A percentile compares a stretch with the other conserved stretches of the same genome.
These are phyloP conservation scores for Cystofilobasidium capitatum DNA, from an alignment of 768 basidiomycete genomes.

Conservation along the genomic window DNA sequence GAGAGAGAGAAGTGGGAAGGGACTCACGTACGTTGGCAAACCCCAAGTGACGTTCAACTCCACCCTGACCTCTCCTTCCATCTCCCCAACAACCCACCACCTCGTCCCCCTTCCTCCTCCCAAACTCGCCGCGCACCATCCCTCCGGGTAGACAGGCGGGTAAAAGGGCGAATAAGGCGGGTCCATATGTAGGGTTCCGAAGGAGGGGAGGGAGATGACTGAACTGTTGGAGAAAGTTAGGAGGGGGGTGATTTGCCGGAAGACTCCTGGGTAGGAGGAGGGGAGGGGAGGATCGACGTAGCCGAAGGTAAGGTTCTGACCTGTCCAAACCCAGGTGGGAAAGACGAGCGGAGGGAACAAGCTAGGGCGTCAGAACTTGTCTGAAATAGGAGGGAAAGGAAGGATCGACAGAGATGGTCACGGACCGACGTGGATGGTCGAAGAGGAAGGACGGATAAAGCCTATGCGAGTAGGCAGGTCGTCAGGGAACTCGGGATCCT, in stretches of 20 bases:
- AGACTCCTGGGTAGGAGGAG: background rate
- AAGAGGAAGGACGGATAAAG: background rate
- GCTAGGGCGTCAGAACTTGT: background rate
- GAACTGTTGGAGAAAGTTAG: background rate
- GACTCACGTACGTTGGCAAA: background rate
- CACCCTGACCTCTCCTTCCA: background rate
- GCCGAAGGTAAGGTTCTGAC: background rate
- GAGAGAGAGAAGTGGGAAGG: background rate
- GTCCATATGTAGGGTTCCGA: background rate
- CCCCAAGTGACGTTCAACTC: conserved; percentile 2
- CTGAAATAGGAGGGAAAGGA: background rate
- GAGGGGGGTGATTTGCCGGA: background rate
- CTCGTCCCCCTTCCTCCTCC: too few relatives aligned
- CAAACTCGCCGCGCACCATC: background rate
- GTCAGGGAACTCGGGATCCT: background rate
- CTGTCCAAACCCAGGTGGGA: background rate
- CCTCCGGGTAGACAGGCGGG: background rate
- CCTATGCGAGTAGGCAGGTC: background rate
- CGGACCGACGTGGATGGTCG: background rate
- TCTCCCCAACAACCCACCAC: background rate
- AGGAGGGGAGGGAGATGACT: background rate
- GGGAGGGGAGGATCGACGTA: background rate
- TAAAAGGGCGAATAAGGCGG: background rate
- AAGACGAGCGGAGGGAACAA: too few relatives aligned
- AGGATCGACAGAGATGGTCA: background rate